A percentile compares a stretch with the other conserved stretches of the same genome.
Evolutionary conservation across 116 monocot species (phyloP).

Genomic region (Posidonia oceanica): DNA sequence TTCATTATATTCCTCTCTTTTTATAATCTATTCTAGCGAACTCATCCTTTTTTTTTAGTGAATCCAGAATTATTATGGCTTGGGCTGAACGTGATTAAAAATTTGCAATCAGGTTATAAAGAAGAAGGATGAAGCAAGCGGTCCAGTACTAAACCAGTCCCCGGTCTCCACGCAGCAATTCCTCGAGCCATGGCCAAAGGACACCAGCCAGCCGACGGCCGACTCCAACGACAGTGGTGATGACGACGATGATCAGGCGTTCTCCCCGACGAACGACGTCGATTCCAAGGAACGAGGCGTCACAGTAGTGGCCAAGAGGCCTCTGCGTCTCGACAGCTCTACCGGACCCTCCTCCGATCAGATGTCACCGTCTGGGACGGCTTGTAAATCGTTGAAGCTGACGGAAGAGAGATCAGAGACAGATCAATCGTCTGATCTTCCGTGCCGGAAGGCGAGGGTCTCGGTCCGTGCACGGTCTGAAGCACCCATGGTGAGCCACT

Average conservation of each 20-base stretch:
- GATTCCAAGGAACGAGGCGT: not conserved
- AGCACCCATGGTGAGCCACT: conserved; percentile 41
- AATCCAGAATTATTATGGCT: no score
- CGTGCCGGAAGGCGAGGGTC: conserved; percentile 40
- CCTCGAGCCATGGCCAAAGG: conserved; percentile 5
- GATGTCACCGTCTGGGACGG: not conserved
- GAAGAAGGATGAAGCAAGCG: not conserved
- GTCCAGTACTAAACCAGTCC: not conserved
- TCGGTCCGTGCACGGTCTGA: conserved; percentile 54
- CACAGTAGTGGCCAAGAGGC: not conserved
- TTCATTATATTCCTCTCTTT: no score
- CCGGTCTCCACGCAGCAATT: conserved; percentile 3
- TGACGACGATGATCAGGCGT: not conserved
- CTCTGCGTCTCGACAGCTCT: not conserved
- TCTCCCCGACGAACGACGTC: not conserved
- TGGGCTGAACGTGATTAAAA: not conserved
- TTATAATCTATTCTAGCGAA: no score
- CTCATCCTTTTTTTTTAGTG: no score
- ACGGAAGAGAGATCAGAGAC: conserved; percentile 3
- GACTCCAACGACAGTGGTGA: not conserved
- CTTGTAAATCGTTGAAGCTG: conserved; percentile 11
- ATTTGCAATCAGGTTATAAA: not conserved
- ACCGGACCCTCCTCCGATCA: not conserved
- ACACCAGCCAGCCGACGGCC: not conserved
- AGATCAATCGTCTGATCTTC: conserved; percentile 11